A percentile compares a stretch with the other conserved stretches of the same genome.
Evolutionary conservation across 495 filamentous ascomycete species (phyloP).

Genomic region (Stereocaulon alpinum): DNA sequence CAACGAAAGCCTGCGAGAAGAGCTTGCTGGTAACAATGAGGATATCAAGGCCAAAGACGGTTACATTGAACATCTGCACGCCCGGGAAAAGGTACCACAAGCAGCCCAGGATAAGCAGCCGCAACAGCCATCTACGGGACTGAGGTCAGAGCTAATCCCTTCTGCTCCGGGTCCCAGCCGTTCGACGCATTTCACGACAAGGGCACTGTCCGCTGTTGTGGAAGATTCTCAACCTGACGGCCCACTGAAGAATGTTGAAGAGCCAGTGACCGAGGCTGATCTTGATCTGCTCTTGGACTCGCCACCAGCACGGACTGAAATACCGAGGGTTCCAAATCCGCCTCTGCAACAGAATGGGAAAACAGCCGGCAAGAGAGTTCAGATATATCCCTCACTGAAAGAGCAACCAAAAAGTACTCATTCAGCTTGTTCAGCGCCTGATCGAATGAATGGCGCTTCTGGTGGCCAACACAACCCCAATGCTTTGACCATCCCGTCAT

Average conservation of each 20-base stretch:
- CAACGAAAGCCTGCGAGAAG: not conserved
- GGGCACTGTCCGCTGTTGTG: not conserved
- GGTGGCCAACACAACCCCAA: not conserved
- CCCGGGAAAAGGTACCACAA: not conserved
- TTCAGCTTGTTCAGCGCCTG: not conserved
- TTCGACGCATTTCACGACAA: not conserved
- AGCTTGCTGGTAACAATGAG: not conserved
- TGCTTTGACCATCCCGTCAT: not conserved
- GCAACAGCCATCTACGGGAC: not conserved
- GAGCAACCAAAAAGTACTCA: not conserved
- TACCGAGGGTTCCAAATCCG: not conserved
- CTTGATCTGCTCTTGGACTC: not conserved
- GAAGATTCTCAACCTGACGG: slow-evolving; percentile 4
- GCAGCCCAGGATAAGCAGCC: not conserved
- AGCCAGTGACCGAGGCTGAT: not conserved
- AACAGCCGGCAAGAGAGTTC: not conserved
- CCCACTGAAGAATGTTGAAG: not conserved
- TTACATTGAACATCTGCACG: not conserved
- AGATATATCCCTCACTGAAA: not conserved
- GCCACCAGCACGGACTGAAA: not conserved
- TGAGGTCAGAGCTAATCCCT: not conserved
- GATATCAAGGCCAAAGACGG: not conserved
- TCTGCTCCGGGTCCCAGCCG: not conserved
- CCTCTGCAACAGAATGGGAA: not conserved
- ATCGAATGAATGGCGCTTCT: not conserved